phyloP scores from a whole-genome alignment of 208 protist genomes.

The Leishmania arabica region DNA sequence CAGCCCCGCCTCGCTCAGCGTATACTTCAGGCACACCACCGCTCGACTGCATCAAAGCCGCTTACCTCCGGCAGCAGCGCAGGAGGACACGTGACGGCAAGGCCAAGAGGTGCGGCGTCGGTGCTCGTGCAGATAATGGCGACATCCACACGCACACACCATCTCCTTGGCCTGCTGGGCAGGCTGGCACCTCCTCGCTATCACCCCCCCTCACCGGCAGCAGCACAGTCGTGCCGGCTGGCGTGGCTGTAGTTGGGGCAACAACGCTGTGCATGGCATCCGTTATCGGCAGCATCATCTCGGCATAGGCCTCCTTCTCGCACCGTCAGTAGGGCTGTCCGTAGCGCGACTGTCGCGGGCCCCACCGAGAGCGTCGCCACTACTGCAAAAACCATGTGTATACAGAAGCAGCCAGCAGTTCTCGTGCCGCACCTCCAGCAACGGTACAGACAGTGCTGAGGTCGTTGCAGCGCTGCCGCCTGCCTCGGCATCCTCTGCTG shows the following conservation, averaged over 20 bases:
- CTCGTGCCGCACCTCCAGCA: constrained; percentile 44
- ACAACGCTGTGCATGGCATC: too few relatives aligned
- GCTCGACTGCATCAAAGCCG: constrained; percentile 39
- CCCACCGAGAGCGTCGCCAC: constrained; percentile 40
- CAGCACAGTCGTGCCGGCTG: too few relatives aligned
- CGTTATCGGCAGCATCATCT: too few relatives aligned
- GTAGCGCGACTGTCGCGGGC: constrained; percentile 17
- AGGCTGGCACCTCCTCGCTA: too few relatives aligned
- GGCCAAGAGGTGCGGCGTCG: not conserved
- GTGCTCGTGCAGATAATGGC: not conserved
- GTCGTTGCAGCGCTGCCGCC: not conserved
- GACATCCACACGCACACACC: too few relatives aligned
- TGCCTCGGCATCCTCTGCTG: not conserved
- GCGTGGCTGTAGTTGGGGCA: too few relatives aligned
- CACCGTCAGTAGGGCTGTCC: constrained; percentile 9
- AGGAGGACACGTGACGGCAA: constrained; percentile 8
- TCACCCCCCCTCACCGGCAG: too few relatives aligned
- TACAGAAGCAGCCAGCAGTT: constrained; percentile 65
- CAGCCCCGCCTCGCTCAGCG: constrained; percentile 41
- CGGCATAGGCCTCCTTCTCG: not conserved
- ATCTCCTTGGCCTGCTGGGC: too few relatives aligned
- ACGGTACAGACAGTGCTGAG: not conserved
- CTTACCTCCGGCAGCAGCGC: constrained; percentile 17
- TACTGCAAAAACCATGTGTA: constrained; percentile 42
- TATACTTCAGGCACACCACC: constrained; percentile 36